These are phyloP conservation scores for Aureobasidium namibiae DNA, from an alignment of 2,329 filamentous ascomycete species.

Conservation along the genomic window DNA sequence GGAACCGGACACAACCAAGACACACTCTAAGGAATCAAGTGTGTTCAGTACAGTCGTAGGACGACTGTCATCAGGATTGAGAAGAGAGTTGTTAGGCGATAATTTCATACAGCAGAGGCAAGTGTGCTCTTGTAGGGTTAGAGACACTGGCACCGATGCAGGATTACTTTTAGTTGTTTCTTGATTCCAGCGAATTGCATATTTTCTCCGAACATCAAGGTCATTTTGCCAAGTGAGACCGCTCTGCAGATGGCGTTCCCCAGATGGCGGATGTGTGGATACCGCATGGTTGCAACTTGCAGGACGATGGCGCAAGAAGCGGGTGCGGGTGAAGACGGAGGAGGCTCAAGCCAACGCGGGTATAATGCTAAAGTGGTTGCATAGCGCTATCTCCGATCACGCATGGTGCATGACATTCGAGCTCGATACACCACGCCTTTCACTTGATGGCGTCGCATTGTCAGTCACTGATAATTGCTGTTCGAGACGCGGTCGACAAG, in stretches of 20 bases:
- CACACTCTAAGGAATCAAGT: not conserved
- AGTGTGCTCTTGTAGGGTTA: not conserved
- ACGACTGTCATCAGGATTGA: not conserved
- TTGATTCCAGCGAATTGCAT: slow-evolving; percentile 1
- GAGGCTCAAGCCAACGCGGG: not conserved
- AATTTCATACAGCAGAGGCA: not conserved
- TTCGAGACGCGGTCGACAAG: not conserved
- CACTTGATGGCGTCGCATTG: not conserved
- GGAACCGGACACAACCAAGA: not conserved
- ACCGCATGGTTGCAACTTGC: too few species aligned
- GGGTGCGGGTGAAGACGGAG: not conserved
- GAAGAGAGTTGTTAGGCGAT: not conserved
- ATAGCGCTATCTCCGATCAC: not conserved
- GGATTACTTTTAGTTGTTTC: not conserved
- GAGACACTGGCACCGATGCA: not conserved
- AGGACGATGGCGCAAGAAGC: not conserved
- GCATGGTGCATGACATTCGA: not conserved
- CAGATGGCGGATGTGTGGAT: not conserved
- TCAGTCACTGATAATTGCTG: not conserved
- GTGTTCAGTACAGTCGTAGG: not conserved
- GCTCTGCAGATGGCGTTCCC: not conserved
- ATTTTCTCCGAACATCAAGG: slow-evolving; percentile 1
- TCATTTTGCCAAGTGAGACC: slow-evolving; percentile 8
- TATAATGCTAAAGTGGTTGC: slow-evolving; percentile 4
- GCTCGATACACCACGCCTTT: too few species aligned